Base-by-base conservation (phyloP, 371 early-diverging fungal species). In the Mucor saturninus region DNA sequence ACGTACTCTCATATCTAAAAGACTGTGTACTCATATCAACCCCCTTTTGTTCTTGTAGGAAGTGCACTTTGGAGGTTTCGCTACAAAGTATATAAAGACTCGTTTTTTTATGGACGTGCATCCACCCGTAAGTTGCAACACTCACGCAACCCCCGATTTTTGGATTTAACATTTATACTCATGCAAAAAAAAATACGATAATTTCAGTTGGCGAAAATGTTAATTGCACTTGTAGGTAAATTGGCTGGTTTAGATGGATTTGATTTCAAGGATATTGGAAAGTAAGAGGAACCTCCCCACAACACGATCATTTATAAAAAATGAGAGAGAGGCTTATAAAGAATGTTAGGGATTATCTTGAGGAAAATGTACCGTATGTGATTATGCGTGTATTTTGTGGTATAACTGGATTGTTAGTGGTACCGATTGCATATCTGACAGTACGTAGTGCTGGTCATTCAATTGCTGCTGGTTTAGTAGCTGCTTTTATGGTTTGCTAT, bases 21-120 rank as follows among this genome's bases (percentile, higher is more conserved):
- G 10, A 5, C 5, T 32, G 2, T 40, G 7, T 49, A 14, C 29
- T 11, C 29, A n/a, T 43, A 43, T 5, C 5, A n/a, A 43, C 43
- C n/a, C 4, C 15, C 10, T 42, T 13, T 2, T 6, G 56, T 81
- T 78, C 1, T 93, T 93, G 71, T 97, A 97, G 79, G 99, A 99
- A 78, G 99, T 98, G 13, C 99, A 99, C 73, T 99, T 99, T 87
- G 99, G 99, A 54, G 98, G 98, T 68, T 99, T 99, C 79, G 93
- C 97, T 8, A 87, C 89, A 42, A 94, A 92, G 74, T 99, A 99
- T 71, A 75, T 99, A 37, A 85, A 88, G 11, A 83, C 96, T 11
- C 82, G 87, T 61, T 99, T 95, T 80, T 98, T 91, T 79, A 98
- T 99, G 83, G 99, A 99, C 74, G 99, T 99, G 21, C 74, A 74